phyloP scores from a whole-genome alignment of 2,329 filamentous ascomycete species.

The Incumbomyces lentus region DNA sequence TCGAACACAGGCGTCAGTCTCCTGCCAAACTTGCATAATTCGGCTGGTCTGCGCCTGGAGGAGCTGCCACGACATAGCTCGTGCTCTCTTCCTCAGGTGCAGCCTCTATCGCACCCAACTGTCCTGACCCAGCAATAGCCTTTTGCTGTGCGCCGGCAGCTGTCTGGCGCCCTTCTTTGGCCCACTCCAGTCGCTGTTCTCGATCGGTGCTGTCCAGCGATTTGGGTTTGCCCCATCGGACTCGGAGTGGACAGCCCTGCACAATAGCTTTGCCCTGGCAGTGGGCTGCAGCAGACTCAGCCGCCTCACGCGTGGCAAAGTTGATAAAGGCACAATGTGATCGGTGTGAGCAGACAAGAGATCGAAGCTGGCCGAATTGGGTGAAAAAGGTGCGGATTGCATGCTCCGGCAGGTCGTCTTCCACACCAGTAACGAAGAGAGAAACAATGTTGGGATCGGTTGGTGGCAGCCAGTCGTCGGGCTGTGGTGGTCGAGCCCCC shows the following conservation, averaged over 20 bases:
- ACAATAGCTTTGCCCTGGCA: slow-evolving; percentile 85
- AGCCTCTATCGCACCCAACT: slow-evolving; percentile 31
- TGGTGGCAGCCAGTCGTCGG: slow-evolving; percentile 78
- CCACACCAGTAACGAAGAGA: slow-evolving; percentile 86
- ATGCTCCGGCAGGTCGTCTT: slow-evolving; percentile 90
- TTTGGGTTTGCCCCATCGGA: slow-evolving; percentile 89
- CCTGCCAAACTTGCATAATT: slow-evolving; percentile 79
- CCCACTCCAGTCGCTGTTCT: slow-evolving; percentile 71
- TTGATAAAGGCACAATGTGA: slow-evolving; percentile 97
- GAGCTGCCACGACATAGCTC: slow-evolving; percentile 53
- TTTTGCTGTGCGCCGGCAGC: slow-evolving; percentile 37
- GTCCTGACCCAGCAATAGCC: slow-evolving; percentile 22
- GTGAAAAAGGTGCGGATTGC: slow-evolving; percentile 86
- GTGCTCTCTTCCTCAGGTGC: slow-evolving; percentile 29
- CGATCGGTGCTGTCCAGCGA: slow-evolving; percentile 84
- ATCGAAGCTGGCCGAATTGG: slow-evolving; percentile 78
- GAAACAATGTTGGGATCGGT: slow-evolving; percentile 79
- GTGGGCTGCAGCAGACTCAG: slow-evolving; percentile 73
- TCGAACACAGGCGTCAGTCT: slow-evolving; percentile 43
- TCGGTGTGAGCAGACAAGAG: slow-evolving; percentile 89
- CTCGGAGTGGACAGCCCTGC: slow-evolving; percentile 76
- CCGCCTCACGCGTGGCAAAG: slow-evolving; percentile 71
- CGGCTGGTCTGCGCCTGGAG: slow-evolving; percentile 66
- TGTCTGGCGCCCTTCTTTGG: slow-evolving; percentile 61
- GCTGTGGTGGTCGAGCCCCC: slow-evolving; percentile 65